Evolutionary conservation across 2,329 filamentous ascomycete species (phyloP).

Genomic region (Penicillium sp.): DNA sequence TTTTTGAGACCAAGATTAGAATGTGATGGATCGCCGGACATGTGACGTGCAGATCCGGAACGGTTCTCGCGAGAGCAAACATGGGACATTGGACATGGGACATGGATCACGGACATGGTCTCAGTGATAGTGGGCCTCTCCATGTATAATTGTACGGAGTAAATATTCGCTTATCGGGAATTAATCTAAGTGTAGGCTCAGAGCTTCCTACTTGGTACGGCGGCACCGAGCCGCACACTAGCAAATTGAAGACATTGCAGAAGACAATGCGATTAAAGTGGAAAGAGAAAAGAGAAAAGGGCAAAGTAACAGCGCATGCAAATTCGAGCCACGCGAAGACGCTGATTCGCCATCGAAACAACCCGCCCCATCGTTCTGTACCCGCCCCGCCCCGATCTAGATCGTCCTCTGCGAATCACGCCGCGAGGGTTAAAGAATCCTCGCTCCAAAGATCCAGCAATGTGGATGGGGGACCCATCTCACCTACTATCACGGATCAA

Average conservation of each 20-base stretch:
- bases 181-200: neutral
- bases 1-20: neutral
- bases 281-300: neutral
- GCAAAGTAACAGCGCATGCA: neutral
- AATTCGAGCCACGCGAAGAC: neutral
- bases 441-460: slow-evolving; percentile 15
- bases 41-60: slow-evolving; percentile 13
- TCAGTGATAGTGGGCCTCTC: too few relatives aligned
- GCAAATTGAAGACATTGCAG: neutral
- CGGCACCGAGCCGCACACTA: neutral
- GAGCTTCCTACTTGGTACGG: neutral
- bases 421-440: neutral
- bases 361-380: slow-evolving; percentile 13
- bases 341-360: slow-evolving; percentile 11
- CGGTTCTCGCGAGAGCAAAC: neutral
- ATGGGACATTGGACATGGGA: neutral
- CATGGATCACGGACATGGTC: neutral
- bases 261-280: neutral
- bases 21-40: slow-evolving; percentile 21
- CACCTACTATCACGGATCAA: slow-evolving; percentile 4
- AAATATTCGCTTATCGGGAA: neutral
- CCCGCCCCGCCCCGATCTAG: slow-evolving; percentile 24
- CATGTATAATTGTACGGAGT: too few relatives aligned
- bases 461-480: neutral
- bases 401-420: slow-evolving; percentile 7